Base-by-base conservation (phyloP, 2,329 filamentous ascomycete genomes). In the Verticillium longisporum region DNA sequence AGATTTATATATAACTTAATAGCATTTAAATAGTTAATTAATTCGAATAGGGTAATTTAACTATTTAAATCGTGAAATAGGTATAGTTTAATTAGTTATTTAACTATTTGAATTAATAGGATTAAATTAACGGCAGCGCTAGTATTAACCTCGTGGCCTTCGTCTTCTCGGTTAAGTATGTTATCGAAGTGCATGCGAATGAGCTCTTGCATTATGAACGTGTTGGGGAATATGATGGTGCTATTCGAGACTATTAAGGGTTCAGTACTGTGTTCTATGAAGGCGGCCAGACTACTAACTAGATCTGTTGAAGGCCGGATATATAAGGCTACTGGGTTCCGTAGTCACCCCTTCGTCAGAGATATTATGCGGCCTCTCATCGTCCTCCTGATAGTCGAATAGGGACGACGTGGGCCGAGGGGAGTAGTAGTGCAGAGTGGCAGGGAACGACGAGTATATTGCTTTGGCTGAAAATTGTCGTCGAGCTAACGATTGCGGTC, bases 171-270 rank as follows among this genome's bases (percentile, higher is more conserved):
- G 41, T 67, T 65, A 34, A 66, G 60, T 38, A 32, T 10, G 1
- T 67, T 56, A 36, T 67, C 65, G 41, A 64, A 60, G 54, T 64
- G 62, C 50, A 32, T 50, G 3, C 66, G 63, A 2, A 65, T 14
- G n/a, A n/a, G 21, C 38, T 66, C 65, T 13, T 68, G 65, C 63
- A 63, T 62, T 50, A 57, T 61, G 21, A 66, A 66, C 1, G 66
- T 67, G 50, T 68, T 66, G 4, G 66, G 66, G n/a, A 60, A 66
- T 64, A 67, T 65, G 36, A 61, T 33, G 1, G 62, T 63, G 18
- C 66, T 64, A 45, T 67, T 68, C 1, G 45, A 60, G 33, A 54
- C 58, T 60, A 26, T 37, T 18, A 3, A 41, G 38, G 13, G 14
- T 15, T n/a, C 38, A 41, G 2, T 15, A 18, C 13, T 18, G 13